Evolutionary conservation across 1,139 yeast genomes (phyloP).

Genomic region (Maudiozyma humilis): DNA sequence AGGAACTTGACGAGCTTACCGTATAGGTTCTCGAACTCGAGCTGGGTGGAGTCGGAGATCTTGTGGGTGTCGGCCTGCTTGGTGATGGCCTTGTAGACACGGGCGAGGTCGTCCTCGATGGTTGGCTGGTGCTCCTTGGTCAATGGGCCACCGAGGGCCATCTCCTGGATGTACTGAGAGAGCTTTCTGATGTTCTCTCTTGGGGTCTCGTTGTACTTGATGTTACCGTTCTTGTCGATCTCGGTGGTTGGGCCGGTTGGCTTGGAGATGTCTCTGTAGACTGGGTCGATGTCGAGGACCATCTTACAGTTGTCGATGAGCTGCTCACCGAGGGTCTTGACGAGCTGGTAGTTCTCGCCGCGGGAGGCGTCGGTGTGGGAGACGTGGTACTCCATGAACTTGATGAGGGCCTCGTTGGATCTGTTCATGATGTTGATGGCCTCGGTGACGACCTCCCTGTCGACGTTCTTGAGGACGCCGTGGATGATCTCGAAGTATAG

Average conservation of each 20-base stretch:
- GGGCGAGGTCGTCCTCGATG: constrained; percentile 71
- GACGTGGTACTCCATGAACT: constrained; percentile 95
- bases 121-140: constrained; percentile 63
- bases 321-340: constrained; percentile 83
- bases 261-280: constrained; percentile 85
- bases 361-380: constrained; percentile 84
- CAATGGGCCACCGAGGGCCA: constrained; percentile 91
- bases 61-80: constrained; percentile 44
- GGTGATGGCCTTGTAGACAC: constrained; percentile 73
- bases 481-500: constrained; percentile 94
- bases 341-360: constrained; percentile 84
- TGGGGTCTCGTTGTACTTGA: constrained; percentile 73
- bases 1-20: constrained; percentile 69
- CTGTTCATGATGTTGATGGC: constrained; percentile 98
- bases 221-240: constrained; percentile 81
- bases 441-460: constrained; percentile 91
- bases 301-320: constrained; percentile 92
- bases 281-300: constrained; percentile 74
- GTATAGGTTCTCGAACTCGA: constrained; percentile 75
- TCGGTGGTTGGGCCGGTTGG: constrained; percentile 94
- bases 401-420: constrained; percentile 85
- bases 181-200: constrained; percentile 89
- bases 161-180: constrained; percentile 90
- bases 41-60: constrained; percentile 50
- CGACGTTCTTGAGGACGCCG: constrained; percentile 78